Base-by-base conservation (phyloP, 495 filamentous ascomycete genomes). In the Penicillium chermesinum region DNA sequence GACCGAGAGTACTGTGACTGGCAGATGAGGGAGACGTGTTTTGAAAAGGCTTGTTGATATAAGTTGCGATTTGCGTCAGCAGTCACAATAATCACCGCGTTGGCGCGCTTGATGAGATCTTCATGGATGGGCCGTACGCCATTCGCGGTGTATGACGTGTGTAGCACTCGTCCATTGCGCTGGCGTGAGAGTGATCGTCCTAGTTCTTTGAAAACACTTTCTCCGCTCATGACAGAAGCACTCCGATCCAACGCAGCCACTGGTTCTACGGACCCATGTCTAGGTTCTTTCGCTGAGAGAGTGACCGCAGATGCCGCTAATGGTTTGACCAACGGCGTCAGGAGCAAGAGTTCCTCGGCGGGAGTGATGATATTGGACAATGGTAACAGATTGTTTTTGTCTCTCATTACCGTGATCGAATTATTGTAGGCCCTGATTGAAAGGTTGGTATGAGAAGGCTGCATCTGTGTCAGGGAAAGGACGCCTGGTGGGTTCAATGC, bases 1-100 rank as follows among this genome's bases (percentile, higher is more conserved):
- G 76, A 65, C 7, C 70, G 60, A 8, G 74, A 71, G 40, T 71
- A 75, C 43, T 80, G 75, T 19, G 84, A 85, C 64, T 87, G 90
- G 65, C 89, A 95, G 65, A 95, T 89, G 84, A 91, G 89, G n/a
- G 88, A 82, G 18, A 94, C 85, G 53, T 95, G 89, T 61, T 94
- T 95, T 19, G 89, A 87, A 61, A 95, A 95, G 0, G 89, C 88
- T 42, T 88, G 82, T 61, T 95, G 89, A 50, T 95, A 95, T 12
- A 91, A 69, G 57, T 95, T 94, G 20, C 89, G 78, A 61, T 91
- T 93, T 12, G 89, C 88, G 67, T 95, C 89, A 13, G 89, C 89
- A 1, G 89, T 95, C 13, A 95, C 75, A 44, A 95, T 81, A 56
- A 95, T 85, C 46, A 95, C 87, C 33, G 86, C 86, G 43, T 83